Base-by-base conservation (phyloP, 805 yeast species). In the Suhomyces pyralidae region DNA sequence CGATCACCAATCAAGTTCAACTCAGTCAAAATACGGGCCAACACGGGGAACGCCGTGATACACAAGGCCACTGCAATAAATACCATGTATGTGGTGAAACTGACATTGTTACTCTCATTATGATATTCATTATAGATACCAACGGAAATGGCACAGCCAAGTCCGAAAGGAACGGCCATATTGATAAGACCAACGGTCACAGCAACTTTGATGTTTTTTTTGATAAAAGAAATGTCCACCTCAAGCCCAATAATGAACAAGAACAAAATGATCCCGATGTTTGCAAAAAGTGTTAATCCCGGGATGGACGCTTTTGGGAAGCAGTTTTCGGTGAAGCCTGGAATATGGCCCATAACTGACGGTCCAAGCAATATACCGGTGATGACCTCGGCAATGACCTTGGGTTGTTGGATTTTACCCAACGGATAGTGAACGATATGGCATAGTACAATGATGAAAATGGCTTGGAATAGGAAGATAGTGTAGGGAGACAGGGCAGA, bases 41-140 rank as follows among this genome's bases (percentile, higher is more conserved):
- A 69, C 2, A 88, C 96, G 0, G 96, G 96, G 66, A 88, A 85
- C 0, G 96, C 96, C 3, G 96, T 88, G 58, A 88, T 86, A 56
- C 93, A 83, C 77, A 88, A 78, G 2, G 96, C 93, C 10, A 86
- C 90, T 2, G 93, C 92, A 48, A 88, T 84, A 60, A 88, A 88
- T 9, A 88, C 88, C 86, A 85, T 83, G 60, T 78, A 88, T 0
- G 90, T 86, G 12, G 92, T 84, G 63, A 87, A 88, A 50, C 82
- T 74, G 63, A 45, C 52, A 15, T 40, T 25, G 22, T 55, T 46
- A 24, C 54, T 70, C 17, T 66, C 69, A 38, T 69, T 61, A 7
- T 71, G 68, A 63, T 85, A 85, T 36, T 79, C 75, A 26, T 85
- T 71, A 69, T 83, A 88, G 28, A 88, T 65, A 0, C 94, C 94